Conservation (phyloP, 805 yeast species). For the Wickerhamiella alocasiicola region DNA sequence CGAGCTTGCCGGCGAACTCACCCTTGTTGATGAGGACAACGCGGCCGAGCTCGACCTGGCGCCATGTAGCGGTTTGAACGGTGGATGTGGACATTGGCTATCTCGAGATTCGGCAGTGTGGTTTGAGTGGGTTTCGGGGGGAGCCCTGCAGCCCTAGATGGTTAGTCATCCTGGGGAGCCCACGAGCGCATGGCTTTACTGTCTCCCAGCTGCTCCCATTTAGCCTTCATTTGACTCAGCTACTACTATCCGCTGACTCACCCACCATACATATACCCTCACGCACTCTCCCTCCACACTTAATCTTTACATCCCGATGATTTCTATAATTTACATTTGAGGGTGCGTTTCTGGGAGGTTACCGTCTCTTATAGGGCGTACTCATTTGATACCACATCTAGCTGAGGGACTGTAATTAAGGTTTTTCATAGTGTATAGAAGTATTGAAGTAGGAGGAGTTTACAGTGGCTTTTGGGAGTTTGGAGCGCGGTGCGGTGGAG, state of each 20-base stretch:
- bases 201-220: too few relatives aligned
- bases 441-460: too few relatives aligned
- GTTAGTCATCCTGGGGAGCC: too few relatives aligned
- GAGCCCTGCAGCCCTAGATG: slow-evolving; percentile 1
- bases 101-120: slow-evolving; percentile 1
- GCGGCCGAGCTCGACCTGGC: slow-evolving; percentile 99
- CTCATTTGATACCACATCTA: slow-evolving; percentile 17
- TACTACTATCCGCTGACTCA: too few relatives aligned
- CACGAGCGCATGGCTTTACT: too few relatives aligned
- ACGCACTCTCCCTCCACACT: too few relatives aligned
- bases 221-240: too few relatives aligned
- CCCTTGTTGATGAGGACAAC: slow-evolving; percentile 85
- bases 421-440: too few relatives aligned
- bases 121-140: slow-evolving; percentile 8
- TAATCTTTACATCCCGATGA: slow-evolving; percentile 16
- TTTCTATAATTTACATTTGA: slow-evolving; percentile 24
- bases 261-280: too few relatives aligned
- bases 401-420: too few relatives aligned
- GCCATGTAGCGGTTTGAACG: slow-evolving; percentile 93
- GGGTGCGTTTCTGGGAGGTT: slow-evolving; percentile 11
- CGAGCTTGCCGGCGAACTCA: slow-evolving; percentile 64
- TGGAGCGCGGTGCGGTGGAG: too few relatives aligned
- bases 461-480: too few relatives aligned
- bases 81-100: slow-evolving; percentile 8
- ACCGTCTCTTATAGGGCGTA: slow-evolving; percentile 12